Evolutionary conservation across 306 rosid species (phyloP).

Genomic region (Cucumis cinereus): DNA sequence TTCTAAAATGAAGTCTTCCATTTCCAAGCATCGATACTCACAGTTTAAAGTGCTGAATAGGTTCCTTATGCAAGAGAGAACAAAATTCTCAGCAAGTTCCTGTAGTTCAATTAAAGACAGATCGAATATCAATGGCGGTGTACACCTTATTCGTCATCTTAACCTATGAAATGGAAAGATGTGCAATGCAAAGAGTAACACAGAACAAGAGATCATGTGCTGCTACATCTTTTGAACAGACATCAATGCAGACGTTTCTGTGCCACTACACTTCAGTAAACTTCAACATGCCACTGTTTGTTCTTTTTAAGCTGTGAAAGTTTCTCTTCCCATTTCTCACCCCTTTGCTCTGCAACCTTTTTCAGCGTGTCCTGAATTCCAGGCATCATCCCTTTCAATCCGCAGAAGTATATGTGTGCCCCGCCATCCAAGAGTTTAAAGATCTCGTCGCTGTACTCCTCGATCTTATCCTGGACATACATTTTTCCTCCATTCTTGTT

Average conservation of each 20-base stretch:
- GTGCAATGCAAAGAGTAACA: not conserved
- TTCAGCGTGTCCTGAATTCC: conserved; percentile 92
- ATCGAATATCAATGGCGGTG: not conserved
- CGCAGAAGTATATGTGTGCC: conserved; percentile 95
- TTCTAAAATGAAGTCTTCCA: not conserved
- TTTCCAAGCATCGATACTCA: not conserved
- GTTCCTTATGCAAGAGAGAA: not conserved
- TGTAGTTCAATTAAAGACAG: not conserved
- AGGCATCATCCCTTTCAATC: conserved; percentile 98
- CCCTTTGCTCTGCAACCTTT: conserved; percentile 77
- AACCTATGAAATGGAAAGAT: not conserved
- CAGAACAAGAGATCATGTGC: not conserved
- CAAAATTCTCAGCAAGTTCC: not conserved
- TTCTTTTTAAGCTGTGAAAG: conserved; percentile 86
- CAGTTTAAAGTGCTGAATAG: not conserved
- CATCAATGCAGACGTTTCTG: not conserved
- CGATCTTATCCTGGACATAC: conserved; percentile 98
- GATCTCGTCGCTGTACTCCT: conserved; percentile 84
- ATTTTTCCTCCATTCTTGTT: conserved; percentile 83
- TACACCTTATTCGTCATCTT: not conserved
- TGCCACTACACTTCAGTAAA: conserved; percentile 46
- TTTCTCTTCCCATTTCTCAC: conserved; percentile 88
- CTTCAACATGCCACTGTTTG: conserved; percentile 99
- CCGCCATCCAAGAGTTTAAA: conserved; percentile 72
- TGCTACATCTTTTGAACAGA: not conserved